Evolutionary conservation across 176 grass and related monocot species (phyloP), one percentile per base, ranked within the genome.

Genomic region (Triticum urartu): DNA sequence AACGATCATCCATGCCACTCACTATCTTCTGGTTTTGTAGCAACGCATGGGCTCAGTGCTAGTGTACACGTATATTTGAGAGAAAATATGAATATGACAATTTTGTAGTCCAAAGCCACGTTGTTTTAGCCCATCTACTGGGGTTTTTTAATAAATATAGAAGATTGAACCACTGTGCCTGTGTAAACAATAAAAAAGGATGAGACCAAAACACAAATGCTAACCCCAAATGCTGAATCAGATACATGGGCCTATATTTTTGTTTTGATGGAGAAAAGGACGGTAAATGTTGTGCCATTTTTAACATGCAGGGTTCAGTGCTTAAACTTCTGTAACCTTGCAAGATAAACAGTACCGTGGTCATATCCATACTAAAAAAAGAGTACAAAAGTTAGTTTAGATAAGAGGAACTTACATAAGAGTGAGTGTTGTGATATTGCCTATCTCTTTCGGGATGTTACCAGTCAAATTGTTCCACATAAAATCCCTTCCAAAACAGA

Each of bases 391-490:
- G 13, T 62, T 86, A 67, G 20, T 6, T 84, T 50, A 69, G 71
- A 76, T 18, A 54, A 26, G 22, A 79, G 70, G 1, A 88, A 90
- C 87, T 94, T 79, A 99, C 97, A 99, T 50, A 66, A 99, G 97
- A 78, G 74, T 72, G 64, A 99, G 82, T 15, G 85, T 83, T 68
- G 76, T 43, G 69, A 99, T 91, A 48, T 93, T 94, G 78, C 97
- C 97, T 80, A 99, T 82, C 91, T 99, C 97, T 86, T 89, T 96
- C 1, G 97, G 97, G 33, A 99, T 96, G 68, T 84, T 91, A 76
- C 97, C 97, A 89, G n/a, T 91, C 78, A 99, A 84, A 42, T 88
- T 92, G 45, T 99, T 99, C 97, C 97, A 99, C 97, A 99, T 99
- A 73, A 99, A 95, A 73, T 92, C 94, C 88, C 97, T 99, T 86